phyloP scores from a whole-genome alignment of 192 early-diverging fungal genomes.

The Coemansia sp. region DNA sequence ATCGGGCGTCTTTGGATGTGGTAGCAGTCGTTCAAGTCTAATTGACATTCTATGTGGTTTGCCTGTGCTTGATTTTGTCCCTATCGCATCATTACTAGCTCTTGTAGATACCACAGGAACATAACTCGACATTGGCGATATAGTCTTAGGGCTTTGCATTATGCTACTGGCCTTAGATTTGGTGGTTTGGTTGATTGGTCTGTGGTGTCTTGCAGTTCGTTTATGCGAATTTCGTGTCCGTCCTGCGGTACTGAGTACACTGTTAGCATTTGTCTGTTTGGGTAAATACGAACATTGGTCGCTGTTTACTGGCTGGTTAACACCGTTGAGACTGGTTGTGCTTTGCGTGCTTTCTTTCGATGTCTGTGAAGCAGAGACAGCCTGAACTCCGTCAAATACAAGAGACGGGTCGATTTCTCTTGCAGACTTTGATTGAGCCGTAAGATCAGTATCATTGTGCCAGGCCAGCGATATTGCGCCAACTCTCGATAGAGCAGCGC shows the following conservation, averaged over 20 bases:
- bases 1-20: slow-evolving; percentile 17
- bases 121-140: not conserved
- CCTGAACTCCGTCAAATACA: slow-evolving; percentile 26
- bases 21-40: slow-evolving; percentile 23
- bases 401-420: slow-evolving; percentile 16
- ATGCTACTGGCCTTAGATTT: not conserved
- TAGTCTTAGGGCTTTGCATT: not conserved
- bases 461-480: slow-evolving; percentile 46
- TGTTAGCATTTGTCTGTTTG: not conserved
- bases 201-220: not conserved
- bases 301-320: not conserved
- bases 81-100: not conserved
- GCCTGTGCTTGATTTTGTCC: not conserved
- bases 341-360: not conserved
- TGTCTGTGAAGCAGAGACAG: not conserved
- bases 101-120: not conserved
- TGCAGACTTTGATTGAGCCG: not conserved
- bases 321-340: not conserved
- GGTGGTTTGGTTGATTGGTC: not conserved
- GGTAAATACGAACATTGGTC: not conserved
- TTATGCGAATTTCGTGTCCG: not conserved
- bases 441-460: slow-evolving; percentile 21
- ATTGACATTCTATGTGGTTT: slow-evolving; percentile 23
- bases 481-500: slow-evolving; percentile 26
- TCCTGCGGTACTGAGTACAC: not conserved